Percentiles rank a stretch among this genome's conserved stretches.
Conservation (phyloP, 768 basidiomycete species). For the Hemileccinum impolitum region DNA sequence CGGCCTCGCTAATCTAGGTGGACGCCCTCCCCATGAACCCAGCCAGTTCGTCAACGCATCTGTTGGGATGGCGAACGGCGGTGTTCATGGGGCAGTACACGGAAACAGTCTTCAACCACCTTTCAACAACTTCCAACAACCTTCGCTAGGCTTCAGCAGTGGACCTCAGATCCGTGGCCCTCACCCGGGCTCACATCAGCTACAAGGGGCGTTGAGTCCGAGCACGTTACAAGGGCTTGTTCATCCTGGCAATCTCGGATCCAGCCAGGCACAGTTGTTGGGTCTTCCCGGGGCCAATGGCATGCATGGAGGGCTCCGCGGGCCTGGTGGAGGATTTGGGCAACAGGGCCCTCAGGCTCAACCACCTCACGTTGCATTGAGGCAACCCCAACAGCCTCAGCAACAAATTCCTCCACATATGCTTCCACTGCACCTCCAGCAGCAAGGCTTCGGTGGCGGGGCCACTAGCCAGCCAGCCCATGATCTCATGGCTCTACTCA, state of each 20-base stretch:
- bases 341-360: slow-evolving; percentile 33
- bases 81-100: slow-evolving; percentile 46
- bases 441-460: slow-evolving; percentile 47
- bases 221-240: slow-evolving; percentile 52
- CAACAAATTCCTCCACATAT: slow-evolving; percentile 56
- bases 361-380: slow-evolving; percentile 28
- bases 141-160: slow-evolving; percentile 43
- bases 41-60: slow-evolving; percentile 49
- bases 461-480: slow-evolving; percentile 57
- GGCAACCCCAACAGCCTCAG: slow-evolving; percentile 35
- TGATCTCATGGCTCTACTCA: slow-evolving; percentile 80
- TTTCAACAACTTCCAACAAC: slow-evolving; percentile 52
- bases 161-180: slow-evolving; percentile 48
- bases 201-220: slow-evolving; percentile 44
- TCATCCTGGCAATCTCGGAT: slow-evolving; percentile 52
- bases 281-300: slow-evolving; percentile 44
- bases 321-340: slow-evolving; percentile 41
- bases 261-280: slow-evolving; percentile 45
- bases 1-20: slow-evolving; percentile 78
- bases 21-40: slow-evolving; percentile 76
- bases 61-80: slow-evolving; percentile 45
- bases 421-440: slow-evolving; percentile 58
- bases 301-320: slow-evolving; percentile 44
- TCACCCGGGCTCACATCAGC: slow-evolving; percentile 43
- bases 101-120: slow-evolving; percentile 45